phyloP scores from a whole-genome alignment of 345 rosid genomes.

The Euphorbia lathyris region DNA sequence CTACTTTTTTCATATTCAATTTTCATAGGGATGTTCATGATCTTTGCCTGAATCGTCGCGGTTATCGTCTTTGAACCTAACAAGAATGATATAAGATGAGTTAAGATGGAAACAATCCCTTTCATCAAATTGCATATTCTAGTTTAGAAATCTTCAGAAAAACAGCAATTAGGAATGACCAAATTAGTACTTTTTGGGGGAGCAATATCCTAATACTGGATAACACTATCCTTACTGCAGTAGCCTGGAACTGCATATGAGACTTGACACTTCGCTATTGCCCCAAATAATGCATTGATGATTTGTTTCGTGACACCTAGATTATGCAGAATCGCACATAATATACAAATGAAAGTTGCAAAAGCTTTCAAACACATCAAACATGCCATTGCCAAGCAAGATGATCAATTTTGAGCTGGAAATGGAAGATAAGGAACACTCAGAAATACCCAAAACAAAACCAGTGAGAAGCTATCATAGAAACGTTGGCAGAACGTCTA shows the following conservation, averaged over 20 bases:
- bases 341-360: not conserved
- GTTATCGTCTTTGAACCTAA: conserved; percentile 27
- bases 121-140: too few relatives aligned
- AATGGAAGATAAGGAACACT: not conserved
- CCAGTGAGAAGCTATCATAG: not conserved
- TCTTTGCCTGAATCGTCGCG: conserved; percentile 23
- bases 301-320: not conserved
- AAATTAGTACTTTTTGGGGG: too few relatives aligned
- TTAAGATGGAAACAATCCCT: too few relatives aligned
- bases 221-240: too few relatives aligned
- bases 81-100: not conserved
- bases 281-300: not conserved
- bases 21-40: conserved; percentile 21
- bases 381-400: not conserved
- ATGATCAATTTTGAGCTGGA: not conserved
- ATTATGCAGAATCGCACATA: not conserved
- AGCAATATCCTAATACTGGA: too few relatives aligned
- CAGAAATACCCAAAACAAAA: not conserved
- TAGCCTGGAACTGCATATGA: not conserved
- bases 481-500: not conserved
- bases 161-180: too few relatives aligned
- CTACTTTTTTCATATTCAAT: conserved; percentile 14
- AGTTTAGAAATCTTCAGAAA: not conserved
- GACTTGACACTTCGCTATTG: not conserved
- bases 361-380: not conserved